Percentiles rank a stretch among this genome's conserved stretches.
phyloP scores from a whole-genome alignment of 169 alveolate genomes.

The Plasmodium adleri region DNA sequence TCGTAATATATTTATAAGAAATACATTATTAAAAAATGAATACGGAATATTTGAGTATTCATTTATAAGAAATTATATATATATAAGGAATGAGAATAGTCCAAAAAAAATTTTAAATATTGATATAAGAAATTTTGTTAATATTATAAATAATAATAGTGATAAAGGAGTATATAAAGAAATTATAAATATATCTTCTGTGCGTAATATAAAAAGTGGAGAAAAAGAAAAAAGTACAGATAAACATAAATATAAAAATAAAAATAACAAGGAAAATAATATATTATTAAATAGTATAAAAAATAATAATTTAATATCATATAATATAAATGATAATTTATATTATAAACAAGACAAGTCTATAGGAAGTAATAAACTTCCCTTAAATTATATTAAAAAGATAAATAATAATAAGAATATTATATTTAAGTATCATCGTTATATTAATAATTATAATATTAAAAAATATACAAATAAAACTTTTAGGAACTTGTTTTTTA shows the following conservation, averaged over 20 bases:
- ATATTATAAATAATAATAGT: background rate
- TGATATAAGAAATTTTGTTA: background rate
- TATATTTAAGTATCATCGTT: background rate
- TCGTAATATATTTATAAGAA: constrained; percentile 14
- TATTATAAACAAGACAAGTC: too few species aligned
- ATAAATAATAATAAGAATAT: background rate
- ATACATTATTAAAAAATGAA: constrained; percentile 38
- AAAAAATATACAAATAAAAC: background rate
- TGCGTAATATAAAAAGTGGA: too few species aligned
- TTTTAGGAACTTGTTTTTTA: background rate
- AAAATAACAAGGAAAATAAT: background rate
- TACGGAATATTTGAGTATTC: constrained; percentile 6
- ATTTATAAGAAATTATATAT: constrained; percentile 40
- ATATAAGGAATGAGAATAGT: constrained; percentile 19
- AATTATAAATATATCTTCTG: too few species aligned
- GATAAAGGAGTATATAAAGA: too few species aligned
- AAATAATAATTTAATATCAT: background rate
- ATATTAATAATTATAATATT: background rate
- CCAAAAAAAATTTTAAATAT: background rate
- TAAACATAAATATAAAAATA: background rate
- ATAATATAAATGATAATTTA: too few species aligned
- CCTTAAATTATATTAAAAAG: too few species aligned
- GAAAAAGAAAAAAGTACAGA: too few species aligned
- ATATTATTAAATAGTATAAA: background rate
- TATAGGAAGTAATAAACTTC: too few species aligned